These are phyloP conservation scores for Mallotus nudiflorus DNA, from an alignment of 345 rosid genomes.

Conservation along the genomic window DNA sequence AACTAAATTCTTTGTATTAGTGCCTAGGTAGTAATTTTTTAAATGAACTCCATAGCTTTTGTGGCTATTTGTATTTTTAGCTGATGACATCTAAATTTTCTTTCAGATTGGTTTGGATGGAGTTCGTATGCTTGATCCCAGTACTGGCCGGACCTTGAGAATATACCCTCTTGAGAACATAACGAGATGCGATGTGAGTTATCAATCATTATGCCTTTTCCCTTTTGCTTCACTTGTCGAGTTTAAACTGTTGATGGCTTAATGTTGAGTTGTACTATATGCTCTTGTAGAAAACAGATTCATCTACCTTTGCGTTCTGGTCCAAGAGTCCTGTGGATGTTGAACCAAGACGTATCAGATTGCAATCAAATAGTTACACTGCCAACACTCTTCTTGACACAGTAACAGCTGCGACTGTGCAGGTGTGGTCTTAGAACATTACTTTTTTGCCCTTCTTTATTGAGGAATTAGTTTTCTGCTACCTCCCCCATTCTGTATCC, in stretches of 20 bases:
- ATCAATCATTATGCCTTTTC: background rate
- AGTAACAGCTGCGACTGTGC: slow-evolving; percentile 97
- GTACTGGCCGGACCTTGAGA: slow-evolving; percentile 74
- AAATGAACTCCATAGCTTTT: background rate
- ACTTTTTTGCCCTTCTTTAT: no score
- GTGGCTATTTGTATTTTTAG: background rate
- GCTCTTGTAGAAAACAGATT: slow-evolving; percentile 54
- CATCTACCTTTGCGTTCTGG: slow-evolving; percentile 94
- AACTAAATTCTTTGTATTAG: no score
- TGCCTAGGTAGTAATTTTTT: no score
- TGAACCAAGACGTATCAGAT: slow-evolving; percentile 88
- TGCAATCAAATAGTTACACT: slow-evolving; percentile 93
- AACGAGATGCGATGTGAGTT: slow-evolving; percentile 90
- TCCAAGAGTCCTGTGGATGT: slow-evolving; percentile 92
- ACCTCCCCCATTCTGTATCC: no score
- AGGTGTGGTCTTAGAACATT: slow-evolving; percentile 54
- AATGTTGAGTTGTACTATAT: slow-evolving; percentile 8
- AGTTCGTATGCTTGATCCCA: slow-evolving; percentile 94
- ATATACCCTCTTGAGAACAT: slow-evolving; percentile 94
- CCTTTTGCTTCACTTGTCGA: background rate
- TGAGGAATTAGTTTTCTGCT: background rate
- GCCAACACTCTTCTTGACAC: slow-evolving; percentile 83
- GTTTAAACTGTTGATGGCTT: background rate
- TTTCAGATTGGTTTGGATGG: slow-evolving; percentile 98
- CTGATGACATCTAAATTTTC: background rate